Base-by-base conservation (phyloP, 495 filamentous ascomycete genomes). In the Penicillium canariense region DNA sequence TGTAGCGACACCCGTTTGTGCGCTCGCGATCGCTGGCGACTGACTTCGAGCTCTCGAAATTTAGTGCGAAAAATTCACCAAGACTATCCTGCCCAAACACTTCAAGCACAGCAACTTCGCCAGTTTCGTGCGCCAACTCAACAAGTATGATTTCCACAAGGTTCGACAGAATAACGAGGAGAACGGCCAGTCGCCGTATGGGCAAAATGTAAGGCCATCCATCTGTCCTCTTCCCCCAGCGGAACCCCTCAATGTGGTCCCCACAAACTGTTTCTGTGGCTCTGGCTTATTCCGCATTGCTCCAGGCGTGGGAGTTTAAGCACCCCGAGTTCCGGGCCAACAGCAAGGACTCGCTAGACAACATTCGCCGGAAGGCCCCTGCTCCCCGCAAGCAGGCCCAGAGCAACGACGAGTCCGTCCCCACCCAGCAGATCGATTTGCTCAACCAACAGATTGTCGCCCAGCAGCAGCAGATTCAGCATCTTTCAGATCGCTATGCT, bases 41-140 rank as follows among this genome's bases (percentile, higher is more conserved):
- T 68, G 47, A 63, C 56, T 31, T 15, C 36, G 26, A 23, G 22
- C 28, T 14, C 17, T 9, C 31, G 18, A 22, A 42, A 18, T 54
- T 15, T 68, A 97, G 94, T 96, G 94, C 70, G 95, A 97, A 65
- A 94, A 95, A 69, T 99, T 99, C 66, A 97, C 94, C 40, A 97
- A 96, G 70, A 87, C 87, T 44, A 97, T 99, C 60, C 81, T 98
- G 17, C 95, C 94, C 0, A 96, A 96, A 67, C 94, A 99, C 68
- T 97, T 97, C 80, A 99, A 97, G 75, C 93, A 97, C 72, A 96
- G 90, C 83, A 99, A 99, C 68, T 97, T 99, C 69, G 94, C 95
- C 36, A 96, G 91, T 75, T 99, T 99, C 61, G 94, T 99, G 38
- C 88, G 94, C 61, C 94, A 99, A 70, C 77, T 99, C 44, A 99